Conservation (phyloP, 164 flowering plant species). For the Magnolia kwangsiensis region DNA sequence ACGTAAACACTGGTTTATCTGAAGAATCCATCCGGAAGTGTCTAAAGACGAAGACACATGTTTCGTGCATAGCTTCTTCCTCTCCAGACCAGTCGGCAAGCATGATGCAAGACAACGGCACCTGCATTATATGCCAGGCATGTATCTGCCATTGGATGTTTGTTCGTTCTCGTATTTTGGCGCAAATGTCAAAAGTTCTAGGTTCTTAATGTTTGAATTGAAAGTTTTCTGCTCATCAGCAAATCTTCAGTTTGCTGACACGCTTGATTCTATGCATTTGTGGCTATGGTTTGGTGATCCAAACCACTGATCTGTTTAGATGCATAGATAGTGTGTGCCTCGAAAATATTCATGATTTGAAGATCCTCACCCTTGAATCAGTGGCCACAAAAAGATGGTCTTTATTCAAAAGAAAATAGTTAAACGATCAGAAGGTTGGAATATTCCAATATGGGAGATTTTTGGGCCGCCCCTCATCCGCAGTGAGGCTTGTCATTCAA, state of each 20-base stretch:
- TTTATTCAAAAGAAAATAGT: background rate
- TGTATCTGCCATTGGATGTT: too few species aligned
- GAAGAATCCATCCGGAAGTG: slow-evolving; percentile 46
- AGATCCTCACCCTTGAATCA: background rate
- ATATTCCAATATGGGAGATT: background rate
- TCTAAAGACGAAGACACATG: slow-evolving; percentile 47
- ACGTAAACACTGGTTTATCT: slow-evolving; percentile 66
- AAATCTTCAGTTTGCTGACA: background rate
- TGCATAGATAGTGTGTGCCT: background rate
- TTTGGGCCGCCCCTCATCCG: too few species aligned
- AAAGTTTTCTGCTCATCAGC: background rate
- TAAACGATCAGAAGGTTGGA: background rate
- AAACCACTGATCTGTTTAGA: background rate
- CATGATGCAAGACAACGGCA: slow-evolving; percentile 35
- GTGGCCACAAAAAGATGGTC: background rate
- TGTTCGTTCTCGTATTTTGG: background rate
- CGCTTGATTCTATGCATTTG: background rate
- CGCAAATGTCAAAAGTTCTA: background rate
- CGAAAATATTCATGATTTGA: background rate
- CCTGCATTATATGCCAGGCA: slow-evolving; percentile 91
- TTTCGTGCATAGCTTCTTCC: slow-evolving; percentile 21
- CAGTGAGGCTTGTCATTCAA: too few species aligned
- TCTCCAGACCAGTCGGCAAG: slow-evolving; percentile 32
- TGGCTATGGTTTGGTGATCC: background rate
- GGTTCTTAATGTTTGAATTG: background rate